Evolutionary conservation across 257 asterid genomes (phyloP).

Genomic region (Coffea eugenioides): DNA sequence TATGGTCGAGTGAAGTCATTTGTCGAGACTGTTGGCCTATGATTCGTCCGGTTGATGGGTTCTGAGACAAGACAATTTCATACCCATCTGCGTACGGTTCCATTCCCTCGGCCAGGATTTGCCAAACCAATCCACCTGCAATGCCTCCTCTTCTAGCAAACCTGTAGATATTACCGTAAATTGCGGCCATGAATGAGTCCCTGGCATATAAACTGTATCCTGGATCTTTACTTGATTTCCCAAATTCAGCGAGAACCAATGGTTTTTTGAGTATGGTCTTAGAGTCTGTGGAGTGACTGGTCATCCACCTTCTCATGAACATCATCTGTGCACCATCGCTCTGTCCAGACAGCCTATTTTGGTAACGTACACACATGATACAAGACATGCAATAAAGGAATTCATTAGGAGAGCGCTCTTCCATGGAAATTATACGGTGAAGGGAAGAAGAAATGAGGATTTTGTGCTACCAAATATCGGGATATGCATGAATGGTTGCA

Average conservation of each 20-base stretch:
- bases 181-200: conserved; percentile 31
- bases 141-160: conserved; percentile 41
- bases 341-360: conserved; percentile 33
- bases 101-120: conserved; percentile 46
- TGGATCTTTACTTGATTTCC: conserved; percentile 48
- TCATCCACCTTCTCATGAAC: conserved; percentile 47
- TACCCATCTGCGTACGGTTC: conserved; percentile 39
- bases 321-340: conserved; percentile 35
- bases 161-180: conserved; percentile 30
- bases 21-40: conserved; percentile 39
- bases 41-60: conserved; percentile 37
- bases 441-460: neutral
- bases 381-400: neutral
- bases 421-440: neutral
- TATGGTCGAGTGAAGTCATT: conserved; percentile 30
- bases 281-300: conserved; percentile 45
- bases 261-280: conserved; percentile 42
- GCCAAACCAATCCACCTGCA: conserved; percentile 51
- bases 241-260: conserved; percentile 42
- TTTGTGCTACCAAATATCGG: conserved; percentile 38
- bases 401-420: too few relatives aligned
- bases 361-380: neutral
- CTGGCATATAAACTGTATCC: conserved; percentile 32
- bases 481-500: conserved; percentile 53
- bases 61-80: conserved; percentile 39